Base-by-base conservation (phyloP, 306 rosid species). In the Ochetophila trinervis region DNA sequence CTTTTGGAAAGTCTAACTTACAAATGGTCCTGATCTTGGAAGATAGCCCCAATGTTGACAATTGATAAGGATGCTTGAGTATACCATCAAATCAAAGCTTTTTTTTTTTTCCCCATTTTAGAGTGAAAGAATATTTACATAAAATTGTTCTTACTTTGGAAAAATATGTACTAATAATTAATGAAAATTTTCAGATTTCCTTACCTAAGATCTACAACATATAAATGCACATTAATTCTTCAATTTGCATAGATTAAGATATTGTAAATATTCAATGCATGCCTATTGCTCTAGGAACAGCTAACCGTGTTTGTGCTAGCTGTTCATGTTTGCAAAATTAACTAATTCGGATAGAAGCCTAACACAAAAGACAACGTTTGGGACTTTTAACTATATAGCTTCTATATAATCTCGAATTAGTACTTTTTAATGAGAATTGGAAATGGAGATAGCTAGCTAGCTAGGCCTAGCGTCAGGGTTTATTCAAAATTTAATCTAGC, bases 11-110 rank as follows among this genome's bases (percentile, higher is more conserved):
- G 70, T 66, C 52, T 37, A 66, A 53, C 53, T 60, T 21, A 66
- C 9, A 19, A 19, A 61, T 66, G 70, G 70, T 66, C 70, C 61
- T 66, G 61, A 66, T 66, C 52, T 50, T 52, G 69, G 52, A 32
- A 32, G 59, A 40, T 40, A 11, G 59, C 69, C 23, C n/a, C 70
- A 52, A 52, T 34, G 30, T 40, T 53, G 70, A 66, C 62, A 66
- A 19, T 35, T 66, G 70, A 66, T 65, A 34, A 36, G 20, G 20
- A 22, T 65, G 57, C 21, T 15, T 36, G 14, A 30, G 69, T 53
- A 36, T 47, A 53, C 67, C 13, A 61, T 3, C 50, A 61, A 10
- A 35, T 10, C 8, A 37, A 37, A 10, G 32, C 32, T 4, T 27
- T 27, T 27, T 27, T 27, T 27, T 27, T 27, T 10, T 37, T 37